Base-by-base conservation (phyloP, 192 early-diverging fungal genomes). In the Blastocladiella britannica region DNA sequence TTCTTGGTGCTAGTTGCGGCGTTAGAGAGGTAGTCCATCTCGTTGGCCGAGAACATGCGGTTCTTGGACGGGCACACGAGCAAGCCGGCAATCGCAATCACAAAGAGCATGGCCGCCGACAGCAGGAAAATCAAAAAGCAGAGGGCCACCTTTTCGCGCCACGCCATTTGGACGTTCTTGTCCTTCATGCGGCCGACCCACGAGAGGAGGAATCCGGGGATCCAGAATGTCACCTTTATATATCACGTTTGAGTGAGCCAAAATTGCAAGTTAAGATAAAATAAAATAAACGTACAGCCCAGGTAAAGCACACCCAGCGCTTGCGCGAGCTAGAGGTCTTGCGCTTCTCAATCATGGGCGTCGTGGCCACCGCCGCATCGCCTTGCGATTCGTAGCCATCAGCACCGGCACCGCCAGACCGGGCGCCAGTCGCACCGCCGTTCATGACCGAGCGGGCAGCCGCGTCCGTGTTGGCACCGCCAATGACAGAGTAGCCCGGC, bases 71-170 rank as follows among this genome's bases (percentile, higher is more conserved):
- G 86, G 64, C 85, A 89, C 53, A 88, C 67, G 31, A 86, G 65
- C 52, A 72, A 64, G n/a, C 86, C 85, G 55, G 86, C 72, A 25
- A 77, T 75, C 4, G 75, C 84, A 31, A 89, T 87, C 62, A 91
- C 84, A 67, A 93, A 91, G 30, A 96, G 72, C 52, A 91, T 80
- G 63, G 83, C 65, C 18, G 62, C 73, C 23, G 84, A 87, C 57
- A 91, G 63, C 47, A 88, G 75, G 23, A 82, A 70, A 31, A 94
- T 88, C 56, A 96, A 67, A 59, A 86, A 61, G 62, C 88, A 91
- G 26, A 98, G 73, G 1, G 95, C 86, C 7, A 93, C 76, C 66
- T 98, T 96, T 65, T 98, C 95, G 57, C 95, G 79, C 95, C 95
- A 98, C 7, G 95, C 95, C 70, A 88, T 77, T 47, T 79, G 85